Evolutionary conservation across 1,284 basidiomycete species (phyloP).

Genomic region (Ceratobasidium sp.): DNA sequence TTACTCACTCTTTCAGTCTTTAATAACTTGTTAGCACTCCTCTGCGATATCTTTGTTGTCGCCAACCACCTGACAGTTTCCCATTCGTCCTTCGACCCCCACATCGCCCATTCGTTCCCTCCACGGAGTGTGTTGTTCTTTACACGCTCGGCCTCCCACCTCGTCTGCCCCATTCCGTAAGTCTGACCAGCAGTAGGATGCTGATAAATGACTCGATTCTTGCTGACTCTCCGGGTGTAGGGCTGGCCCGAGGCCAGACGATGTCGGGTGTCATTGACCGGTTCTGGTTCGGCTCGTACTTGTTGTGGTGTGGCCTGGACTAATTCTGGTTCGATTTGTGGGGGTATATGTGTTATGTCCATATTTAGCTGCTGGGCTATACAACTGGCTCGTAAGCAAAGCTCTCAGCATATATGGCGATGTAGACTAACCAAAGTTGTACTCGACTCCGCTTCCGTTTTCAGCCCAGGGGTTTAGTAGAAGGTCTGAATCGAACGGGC

Average conservation of each 20-base stretch:
- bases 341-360: background rate
- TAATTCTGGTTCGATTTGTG: background rate
- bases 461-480: slow-evolving; percentile 4
- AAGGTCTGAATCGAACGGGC: background rate
- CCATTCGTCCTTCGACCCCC: slow-evolving; percentile 15
- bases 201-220: slow-evolving; percentile 12
- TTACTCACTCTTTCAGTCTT: slow-evolving; percentile 24
- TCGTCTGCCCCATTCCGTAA: slow-evolving; percentile 1
- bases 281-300: background rate
- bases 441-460: slow-evolving; percentile 4
- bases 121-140: background rate
- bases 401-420: slow-evolving; percentile 7
- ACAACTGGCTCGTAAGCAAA: background rate
- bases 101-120: slow-evolving; percentile 22
- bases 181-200: slow-evolving; percentile 9
- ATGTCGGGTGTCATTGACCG: background rate
- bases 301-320: background rate
- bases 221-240: slow-evolving; percentile 9
- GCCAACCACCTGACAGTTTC: slow-evolving; percentile 18
- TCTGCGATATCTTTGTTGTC: slow-evolving; percentile 10
- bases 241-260: slow-evolving; percentile 3
- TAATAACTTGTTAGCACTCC: slow-evolving; percentile 3
- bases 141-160: background rate
- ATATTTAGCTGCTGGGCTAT: slow-evolving; percentile 1
- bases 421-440: background rate